phyloP scores from a whole-genome alignment of 2,329 filamentous ascomycete genomes.

The Beauveria brongniartii region DNA sequence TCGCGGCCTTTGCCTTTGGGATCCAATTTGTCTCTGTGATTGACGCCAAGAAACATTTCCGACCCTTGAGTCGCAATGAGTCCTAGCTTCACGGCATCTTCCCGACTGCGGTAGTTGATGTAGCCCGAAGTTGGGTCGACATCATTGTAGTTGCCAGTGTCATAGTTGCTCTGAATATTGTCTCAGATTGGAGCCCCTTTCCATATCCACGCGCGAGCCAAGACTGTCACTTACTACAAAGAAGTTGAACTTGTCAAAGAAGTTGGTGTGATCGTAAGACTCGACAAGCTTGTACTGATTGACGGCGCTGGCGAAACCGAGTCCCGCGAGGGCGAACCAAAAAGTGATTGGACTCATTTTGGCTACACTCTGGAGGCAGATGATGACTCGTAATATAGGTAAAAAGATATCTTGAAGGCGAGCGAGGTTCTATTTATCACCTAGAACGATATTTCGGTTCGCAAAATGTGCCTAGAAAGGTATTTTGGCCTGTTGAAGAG shows the following conservation, averaged over 20 bases:
- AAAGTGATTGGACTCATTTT: not conserved
- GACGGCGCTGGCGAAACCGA: not conserved
- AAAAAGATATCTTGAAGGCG: not conserved
- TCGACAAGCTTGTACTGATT: conserved; percentile 19
- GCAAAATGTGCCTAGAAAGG: no score
- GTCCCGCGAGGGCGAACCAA: not conserved
- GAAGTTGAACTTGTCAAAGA: conserved; percentile 37
- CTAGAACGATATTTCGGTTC: no score
- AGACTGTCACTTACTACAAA: not conserved
- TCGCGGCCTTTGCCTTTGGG: conserved; percentile 27
- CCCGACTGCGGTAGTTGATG: conserved; percentile 42
- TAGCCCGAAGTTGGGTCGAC: conserved; percentile 59
- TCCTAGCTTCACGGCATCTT: conserved; percentile 23
- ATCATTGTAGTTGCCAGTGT: conserved; percentile 17
- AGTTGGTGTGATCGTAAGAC: conserved; percentile 25
- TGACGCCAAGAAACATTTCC: conserved; percentile 30
- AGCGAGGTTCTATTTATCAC: no score
- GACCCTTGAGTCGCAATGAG: conserved; percentile 22
- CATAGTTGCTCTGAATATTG: conserved; percentile 16
- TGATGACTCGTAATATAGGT: not conserved
- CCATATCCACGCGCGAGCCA: not conserved
- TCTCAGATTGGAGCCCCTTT: not conserved
- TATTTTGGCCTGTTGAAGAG: no score
- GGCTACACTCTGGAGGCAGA: not conserved
- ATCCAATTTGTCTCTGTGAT: conserved; percentile 17